Evolutionary conservation across 352 stramenopile species (phyloP), one percentile per base, ranked within the genome.

Genomic region (Globisporangium emineosum): DNA sequence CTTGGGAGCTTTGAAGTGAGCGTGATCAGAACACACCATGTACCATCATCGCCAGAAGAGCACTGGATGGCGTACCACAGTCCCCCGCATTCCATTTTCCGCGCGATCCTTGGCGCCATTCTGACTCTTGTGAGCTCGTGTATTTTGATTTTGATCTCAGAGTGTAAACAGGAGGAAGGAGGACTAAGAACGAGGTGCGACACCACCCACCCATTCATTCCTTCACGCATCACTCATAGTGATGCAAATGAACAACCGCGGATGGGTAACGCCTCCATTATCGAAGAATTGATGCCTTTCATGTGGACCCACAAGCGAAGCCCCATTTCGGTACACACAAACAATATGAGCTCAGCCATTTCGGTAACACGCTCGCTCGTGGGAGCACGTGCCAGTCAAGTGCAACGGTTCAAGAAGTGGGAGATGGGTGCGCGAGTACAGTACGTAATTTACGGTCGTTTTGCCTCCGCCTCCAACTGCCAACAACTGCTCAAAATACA

Each of bases 81-180:
- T 1, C 9, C 52, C 19, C 37, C 32, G n/a, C n/a, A n/a, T 62
- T 62, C 56, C 37, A 62, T 62, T 62, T 62, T 62, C 56, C 37
- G 9, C 17, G 3, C 30, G 52, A 58, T 58, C 12, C 30, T n/a
- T 33, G 10, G 37, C 37, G 23, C 2, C 35, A 27, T 30, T 51
- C 56, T 62, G 56, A 53, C 56, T 62, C 56, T 62, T 29, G 52
- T 17, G 8, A 7, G 27, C 19, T 27, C n/a, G n/a, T 52, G 45
- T n/a, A 52, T 13, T 25, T 27, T n/a, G n/a, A n/a, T 13, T 27
- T 5, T 5, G n/a, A 27, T 56, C n/a, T 35, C 37, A 45, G 37
- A 17, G 37, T 43, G 40, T 23, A 47, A 47, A 47, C 35, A 42
- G 35, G 35, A 47, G 17, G 7, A 47, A 2, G 40, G 0, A 21